A percentile compares a stretch with the other conserved stretches of the same genome.
These are phyloP conservation scores for Daldinia eschscholtzii DNA, from an alignment of 2,329 filamentous ascomycete species.

Conservation along the genomic window DNA sequence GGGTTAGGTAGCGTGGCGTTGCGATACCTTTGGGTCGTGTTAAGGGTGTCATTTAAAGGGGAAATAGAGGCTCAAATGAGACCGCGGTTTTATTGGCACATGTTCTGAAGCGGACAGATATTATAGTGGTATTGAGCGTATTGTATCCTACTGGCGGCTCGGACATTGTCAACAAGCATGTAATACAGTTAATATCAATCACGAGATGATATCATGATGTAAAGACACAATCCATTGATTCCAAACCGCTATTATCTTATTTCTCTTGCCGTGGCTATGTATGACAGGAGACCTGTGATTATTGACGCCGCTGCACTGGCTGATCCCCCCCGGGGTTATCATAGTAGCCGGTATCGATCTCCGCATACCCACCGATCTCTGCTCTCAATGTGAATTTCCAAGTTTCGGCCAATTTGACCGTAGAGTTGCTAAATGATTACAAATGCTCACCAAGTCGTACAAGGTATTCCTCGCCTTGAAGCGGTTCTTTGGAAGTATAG, in stretches of 20 bases:
- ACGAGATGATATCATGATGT: not conserved
- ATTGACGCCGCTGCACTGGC: not conserved
- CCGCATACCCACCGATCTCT: not conserved
- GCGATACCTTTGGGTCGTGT: conserved; percentile 16
- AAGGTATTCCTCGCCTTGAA: not conserved
- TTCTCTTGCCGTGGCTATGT: not conserved
- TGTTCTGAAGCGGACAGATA: conserved; percentile 5
- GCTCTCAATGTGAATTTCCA: not conserved
- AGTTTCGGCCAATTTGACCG: conserved; percentile 5
- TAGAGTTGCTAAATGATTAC: not conserved
- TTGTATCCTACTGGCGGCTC: not conserved
- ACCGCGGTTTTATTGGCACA: conserved; percentile 9
- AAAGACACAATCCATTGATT: no score
- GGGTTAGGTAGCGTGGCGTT: conserved; percentile 39
- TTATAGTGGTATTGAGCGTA: conserved; percentile 7
- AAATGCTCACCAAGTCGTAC: not conserved
- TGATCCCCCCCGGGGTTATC: not conserved
- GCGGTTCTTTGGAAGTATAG: not conserved
- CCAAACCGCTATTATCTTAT: not conserved
- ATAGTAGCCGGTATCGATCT: not conserved
- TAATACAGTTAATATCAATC: conserved; percentile 12
- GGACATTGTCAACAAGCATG: not conserved
- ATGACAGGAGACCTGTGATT: not conserved
- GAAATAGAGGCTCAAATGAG: conserved; percentile 27
- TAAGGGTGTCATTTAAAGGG: conserved; percentile 13